Conservation (phyloP, 2,329 filamentous ascomycete species). For the Aspergillus versicolor region DNA sequence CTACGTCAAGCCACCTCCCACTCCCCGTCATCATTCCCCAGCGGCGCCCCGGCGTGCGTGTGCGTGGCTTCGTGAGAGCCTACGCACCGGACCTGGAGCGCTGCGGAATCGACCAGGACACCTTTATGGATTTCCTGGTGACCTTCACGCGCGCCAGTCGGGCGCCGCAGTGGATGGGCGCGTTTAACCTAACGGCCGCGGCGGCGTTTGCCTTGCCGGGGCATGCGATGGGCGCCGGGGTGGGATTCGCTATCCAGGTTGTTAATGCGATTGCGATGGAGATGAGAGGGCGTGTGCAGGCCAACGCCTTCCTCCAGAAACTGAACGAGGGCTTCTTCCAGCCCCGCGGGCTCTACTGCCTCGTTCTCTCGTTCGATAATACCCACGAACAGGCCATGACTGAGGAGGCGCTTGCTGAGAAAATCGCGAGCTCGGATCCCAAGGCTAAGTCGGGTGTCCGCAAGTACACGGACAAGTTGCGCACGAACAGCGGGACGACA, state of each 20-base stretch:
- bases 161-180: background rate
- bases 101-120: conserved; percentile 2
- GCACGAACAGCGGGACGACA: background rate
- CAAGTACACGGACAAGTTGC: background rate
- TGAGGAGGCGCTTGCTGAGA: background rate
- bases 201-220: background rate
- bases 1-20: background rate
- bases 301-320: conserved; percentile 1
- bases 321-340: conserved; percentile 11
- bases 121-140: background rate
- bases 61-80: conserved; percentile 8
- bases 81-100: conserved; percentile 5
- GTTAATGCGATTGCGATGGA: conserved; percentile 8
- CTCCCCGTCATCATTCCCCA: conserved; percentile 8
- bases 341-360: conserved; percentile 8
- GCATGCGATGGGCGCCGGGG: background rate
- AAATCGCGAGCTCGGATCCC: background rate
- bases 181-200: background rate
- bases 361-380: conserved; percentile 7
- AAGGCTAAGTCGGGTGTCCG: conserved; percentile 3
- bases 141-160: background rate
- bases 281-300: background rate
- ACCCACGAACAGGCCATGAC: background rate
- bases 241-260: background rate
- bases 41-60: conserved; percentile 3